These are phyloP conservation scores for Euphrasia confusa DNA, from an alignment of 257 asterid species.

Conservation along the genomic window DNA sequence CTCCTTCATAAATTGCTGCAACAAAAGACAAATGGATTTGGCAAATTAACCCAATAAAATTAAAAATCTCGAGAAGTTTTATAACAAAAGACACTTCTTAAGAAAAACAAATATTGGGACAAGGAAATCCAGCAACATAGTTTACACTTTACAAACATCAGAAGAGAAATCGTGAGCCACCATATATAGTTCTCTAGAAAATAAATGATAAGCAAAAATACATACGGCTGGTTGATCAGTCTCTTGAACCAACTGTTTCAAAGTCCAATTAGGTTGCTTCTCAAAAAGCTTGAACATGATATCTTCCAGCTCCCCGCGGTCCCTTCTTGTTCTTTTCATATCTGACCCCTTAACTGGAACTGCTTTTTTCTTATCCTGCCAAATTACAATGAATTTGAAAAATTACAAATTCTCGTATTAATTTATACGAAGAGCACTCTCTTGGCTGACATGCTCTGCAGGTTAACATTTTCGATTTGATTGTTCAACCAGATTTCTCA, in stretches of 20 bases:
- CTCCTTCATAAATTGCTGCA: conserved; percentile 92
- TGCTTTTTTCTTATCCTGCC: conserved; percentile 77
- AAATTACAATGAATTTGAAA: conserved; percentile 13
- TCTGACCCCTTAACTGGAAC: conserved; percentile 59
- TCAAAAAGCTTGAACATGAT: conserved; percentile 79
- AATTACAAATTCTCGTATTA: neutral
- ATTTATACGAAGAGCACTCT: conserved; percentile 30
- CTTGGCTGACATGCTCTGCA: conserved; percentile 31
- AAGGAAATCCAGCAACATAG: neutral
- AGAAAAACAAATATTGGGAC: neutral
- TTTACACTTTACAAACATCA: neutral
- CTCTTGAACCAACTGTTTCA: conserved; percentile 76
- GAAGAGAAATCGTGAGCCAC: neutral
- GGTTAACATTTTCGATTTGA: neutral
- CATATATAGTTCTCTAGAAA: conserved; percentile 1
- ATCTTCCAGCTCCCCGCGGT: conserved; percentile 70
- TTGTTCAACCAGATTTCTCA: neutral
- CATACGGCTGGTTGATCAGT: conserved; percentile 82
- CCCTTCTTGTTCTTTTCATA: conserved; percentile 66
- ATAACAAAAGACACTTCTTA: neutral
- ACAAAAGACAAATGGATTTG: conserved; percentile 19
- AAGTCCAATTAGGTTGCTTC: conserved; percentile 67
- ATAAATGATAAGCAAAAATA: conserved; percentile 16
- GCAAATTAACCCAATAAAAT: neutral
- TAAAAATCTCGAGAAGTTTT: neutral